These are phyloP conservation scores for Fusarium proliferatum DNA, from an alignment of 2,329 filamentous ascomycete species.

Conservation along the genomic window DNA sequence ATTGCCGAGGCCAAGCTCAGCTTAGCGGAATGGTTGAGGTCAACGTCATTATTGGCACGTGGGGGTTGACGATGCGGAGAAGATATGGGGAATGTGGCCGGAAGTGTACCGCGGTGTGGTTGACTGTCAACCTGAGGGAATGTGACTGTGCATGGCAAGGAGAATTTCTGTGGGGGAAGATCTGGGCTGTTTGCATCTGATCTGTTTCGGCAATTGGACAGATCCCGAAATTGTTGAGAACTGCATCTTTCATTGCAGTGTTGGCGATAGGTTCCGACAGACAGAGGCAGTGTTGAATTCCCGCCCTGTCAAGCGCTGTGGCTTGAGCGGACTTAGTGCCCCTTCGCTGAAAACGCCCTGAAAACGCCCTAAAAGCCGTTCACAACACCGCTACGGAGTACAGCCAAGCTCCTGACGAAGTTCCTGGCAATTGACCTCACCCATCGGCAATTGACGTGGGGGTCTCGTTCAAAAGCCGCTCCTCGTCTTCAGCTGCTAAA, in stretches of 20 bases:
- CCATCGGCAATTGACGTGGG: background rate
- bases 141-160: background rate
- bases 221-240: background rate
- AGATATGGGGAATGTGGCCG: background rate
- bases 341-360: too few species aligned
- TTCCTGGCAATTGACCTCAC: background rate
- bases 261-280: rapidly evolving
- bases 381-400: background rate
- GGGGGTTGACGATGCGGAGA: slow-evolving; percentile 4
- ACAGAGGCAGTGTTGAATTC: background rate
- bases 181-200: background rate
- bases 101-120: background rate
- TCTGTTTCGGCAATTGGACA: background rate
- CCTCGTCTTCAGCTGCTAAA: background rate
- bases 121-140: slow-evolving; percentile 11
- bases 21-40: background rate
- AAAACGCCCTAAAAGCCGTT: background rate
- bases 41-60: slow-evolving; percentile 1
- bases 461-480: background rate
- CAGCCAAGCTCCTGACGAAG: rapidly evolving
- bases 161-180: background rate
- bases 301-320: background rate
- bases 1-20: background rate
- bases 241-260: rapidly evolving
- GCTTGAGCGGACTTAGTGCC: background rate